Conservation (phyloP, 306 rosid species). For the Rosa lucieae region DNA sequence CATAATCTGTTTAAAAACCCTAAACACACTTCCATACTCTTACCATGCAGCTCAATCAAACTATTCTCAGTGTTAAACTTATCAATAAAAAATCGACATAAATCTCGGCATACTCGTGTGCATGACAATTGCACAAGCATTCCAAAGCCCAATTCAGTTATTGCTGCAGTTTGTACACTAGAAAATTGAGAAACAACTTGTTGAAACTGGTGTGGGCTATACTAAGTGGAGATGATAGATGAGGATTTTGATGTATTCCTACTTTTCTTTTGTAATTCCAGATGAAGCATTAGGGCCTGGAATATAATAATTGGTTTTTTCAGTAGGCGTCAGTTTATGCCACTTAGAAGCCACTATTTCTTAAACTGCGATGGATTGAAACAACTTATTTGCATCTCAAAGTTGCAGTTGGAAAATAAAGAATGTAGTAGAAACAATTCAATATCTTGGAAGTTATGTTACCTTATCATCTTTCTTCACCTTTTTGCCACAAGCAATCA, state of each 20-base stretch:
- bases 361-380: neutral
- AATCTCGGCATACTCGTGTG: neutral
- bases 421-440: too few relatives aligned
- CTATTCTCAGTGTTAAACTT: too few relatives aligned
- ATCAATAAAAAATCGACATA: neutral
- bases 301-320: neutral
- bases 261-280: neutral
- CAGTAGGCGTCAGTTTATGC: neutral
- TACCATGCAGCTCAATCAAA: neutral
- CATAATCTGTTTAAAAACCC: neutral
- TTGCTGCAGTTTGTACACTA: too few relatives aligned
- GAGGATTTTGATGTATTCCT: neutral
- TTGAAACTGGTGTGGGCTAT: neutral
- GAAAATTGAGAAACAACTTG: too few relatives aligned
- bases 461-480: too few relatives aligned
- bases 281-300: neutral
- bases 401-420: too few relatives aligned
- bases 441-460: too few relatives aligned
- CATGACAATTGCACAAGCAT: neutral
- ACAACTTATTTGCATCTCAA: too few relatives aligned
- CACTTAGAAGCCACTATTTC: neutral
- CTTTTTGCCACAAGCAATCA: too few relatives aligned
- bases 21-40: neutral
- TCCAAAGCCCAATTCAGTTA: too few relatives aligned
- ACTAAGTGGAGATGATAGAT: neutral